Base-by-base conservation (phyloP, 371 early-diverging fungal genomes). In the Dichotomocladium elegans region DNA sequence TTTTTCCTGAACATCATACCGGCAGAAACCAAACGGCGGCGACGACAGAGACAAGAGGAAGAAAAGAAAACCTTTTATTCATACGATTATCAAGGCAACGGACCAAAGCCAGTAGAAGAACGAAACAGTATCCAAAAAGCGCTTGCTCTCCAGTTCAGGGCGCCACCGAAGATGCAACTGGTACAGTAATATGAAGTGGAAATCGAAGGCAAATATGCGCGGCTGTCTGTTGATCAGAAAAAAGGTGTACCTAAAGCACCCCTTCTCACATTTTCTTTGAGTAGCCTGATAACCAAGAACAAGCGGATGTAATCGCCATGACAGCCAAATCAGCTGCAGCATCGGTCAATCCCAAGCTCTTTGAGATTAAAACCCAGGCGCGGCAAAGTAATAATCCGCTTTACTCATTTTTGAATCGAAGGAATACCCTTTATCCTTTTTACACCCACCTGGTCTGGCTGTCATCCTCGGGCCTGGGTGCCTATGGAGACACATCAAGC, bases 341-440 rank as follows among this genome's bases (percentile, higher is more conserved):
- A 4, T 33, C 59, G 4, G 66, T 66, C 8, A 78, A 85, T 14
- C 61, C 75, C 3, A 51, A 53, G 7, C 75, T 80, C n/a, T 77
- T 80, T 63, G 89, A 88, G 59, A 77, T 87, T 43, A 55, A 76
- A 15, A 75, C 85, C 15, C 83, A 87, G 44, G 87, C 83, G 30
- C 78, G 81, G 54, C 87, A 88, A 56, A 82, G 80, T 0, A 74
- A 76, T 29, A 87, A 86, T 43, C 81, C 81, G 10, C 74, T 77
- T 25, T 89, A 88, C 64, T 75, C 64, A 1, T 89, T 89, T 57
- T 57, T 89, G 50, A 72, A 75, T 51, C 66, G 69, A 28, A 60
- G 66, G 3, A 62, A 82, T 49, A 55, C 47, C 2, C 61, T 87
- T 21, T 73, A 85, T 55, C 64, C 76, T 29, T 89, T 86, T 55